Evolutionary conservation across 2,329 filamentous ascomycete species (phyloP).

Genomic region (Periconia sp.): DNA sequence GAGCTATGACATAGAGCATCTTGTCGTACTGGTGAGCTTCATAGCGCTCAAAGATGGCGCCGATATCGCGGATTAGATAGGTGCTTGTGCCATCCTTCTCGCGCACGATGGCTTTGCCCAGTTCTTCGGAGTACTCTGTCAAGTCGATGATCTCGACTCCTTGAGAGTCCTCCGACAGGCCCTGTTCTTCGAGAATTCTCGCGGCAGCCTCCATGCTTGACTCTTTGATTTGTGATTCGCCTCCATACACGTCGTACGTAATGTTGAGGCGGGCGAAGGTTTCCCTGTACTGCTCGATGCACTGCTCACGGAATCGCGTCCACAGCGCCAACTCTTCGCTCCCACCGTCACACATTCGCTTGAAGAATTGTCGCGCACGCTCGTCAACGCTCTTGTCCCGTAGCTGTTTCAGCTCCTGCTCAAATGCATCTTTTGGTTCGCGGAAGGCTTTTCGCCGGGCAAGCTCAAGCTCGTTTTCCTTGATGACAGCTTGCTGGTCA

Average conservation of each 20-base stretch:
- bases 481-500: too few relatives aligned
- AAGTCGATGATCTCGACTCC: conserved; percentile 63
- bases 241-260: conserved; percentile 66
- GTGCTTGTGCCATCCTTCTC: conserved; percentile 71
- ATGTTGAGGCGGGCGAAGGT: conserved; percentile 67
- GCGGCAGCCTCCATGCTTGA: conserved; percentile 65
- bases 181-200: conserved; percentile 59
- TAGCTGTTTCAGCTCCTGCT: conserved; percentile 31
- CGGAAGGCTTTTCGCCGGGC: too few relatives aligned
- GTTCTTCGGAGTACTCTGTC: conserved; percentile 66
- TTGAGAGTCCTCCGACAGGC: conserved; percentile 65
- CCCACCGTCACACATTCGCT: conserved; percentile 66
- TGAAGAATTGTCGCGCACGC: conserved; percentile 71
- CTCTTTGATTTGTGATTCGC: conserved; percentile 67
- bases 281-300: conserved; percentile 64
- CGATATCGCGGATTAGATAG: conserved; percentile 74
- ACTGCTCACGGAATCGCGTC: conserved; percentile 64
- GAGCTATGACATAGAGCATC: conserved; percentile 71
- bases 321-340: conserved; percentile 61
- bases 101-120: conserved; percentile 70
- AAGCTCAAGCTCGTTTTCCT: too few relatives aligned
- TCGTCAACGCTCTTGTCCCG: conserved; percentile 60
- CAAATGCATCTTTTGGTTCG: too few relatives aligned
- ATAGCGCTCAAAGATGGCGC: conserved; percentile 68
- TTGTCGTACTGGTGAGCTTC: conserved; percentile 68